Conservation (phyloP, 768 basidiomycete genomes). For the Coprinellus micaceus region DNA sequence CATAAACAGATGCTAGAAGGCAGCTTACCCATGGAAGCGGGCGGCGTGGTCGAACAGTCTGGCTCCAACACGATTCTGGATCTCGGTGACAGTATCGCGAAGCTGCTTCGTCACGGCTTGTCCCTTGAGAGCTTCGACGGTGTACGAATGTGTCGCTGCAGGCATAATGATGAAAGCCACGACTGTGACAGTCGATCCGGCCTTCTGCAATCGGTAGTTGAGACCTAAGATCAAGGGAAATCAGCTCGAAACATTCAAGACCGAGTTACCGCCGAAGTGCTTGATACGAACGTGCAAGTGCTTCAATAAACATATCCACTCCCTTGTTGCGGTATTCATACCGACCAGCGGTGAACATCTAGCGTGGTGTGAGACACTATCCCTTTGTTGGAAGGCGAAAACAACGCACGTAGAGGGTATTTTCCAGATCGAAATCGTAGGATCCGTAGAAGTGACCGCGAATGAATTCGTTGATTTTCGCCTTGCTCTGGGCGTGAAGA, state of each 20-base stretch:
- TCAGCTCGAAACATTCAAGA: neutral
- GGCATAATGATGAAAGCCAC: slow-evolving; percentile 99
- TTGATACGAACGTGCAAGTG: slow-evolving; percentile 79
- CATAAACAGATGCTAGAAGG: neutral
- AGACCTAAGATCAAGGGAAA: slow-evolving; percentile 30
- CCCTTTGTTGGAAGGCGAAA: slow-evolving; percentile 1
- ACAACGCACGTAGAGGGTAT: slow-evolving; percentile 72
- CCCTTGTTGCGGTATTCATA: slow-evolving; percentile 99
- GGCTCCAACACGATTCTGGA: slow-evolving; percentile 89
- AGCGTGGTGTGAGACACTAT: slow-evolving; percentile 7
- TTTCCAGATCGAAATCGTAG: slow-evolving; percentile 93
- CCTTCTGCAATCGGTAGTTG: slow-evolving; percentile 50
- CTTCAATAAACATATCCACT: slow-evolving; percentile 99
- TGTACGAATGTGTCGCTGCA: slow-evolving; percentile 92
- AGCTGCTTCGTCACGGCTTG: slow-evolving; percentile 98
- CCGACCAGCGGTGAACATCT: slow-evolving; percentile 99
- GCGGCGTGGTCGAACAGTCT: slow-evolving; percentile 93
- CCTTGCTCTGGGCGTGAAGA: slow-evolving; percentile 85
- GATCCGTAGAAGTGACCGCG: slow-evolving; percentile 98
- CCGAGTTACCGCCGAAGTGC: slow-evolving; percentile 1
- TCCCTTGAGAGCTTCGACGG: slow-evolving; percentile 91
- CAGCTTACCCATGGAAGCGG: slow-evolving; percentile 78
- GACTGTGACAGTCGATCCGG: slow-evolving; percentile 74
- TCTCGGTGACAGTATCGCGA: slow-evolving; percentile 91
- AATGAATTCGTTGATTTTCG: slow-evolving; percentile 98